Conservation (phyloP, 768 basidiomycete genomes). For the Boletus coccyginus region DNA sequence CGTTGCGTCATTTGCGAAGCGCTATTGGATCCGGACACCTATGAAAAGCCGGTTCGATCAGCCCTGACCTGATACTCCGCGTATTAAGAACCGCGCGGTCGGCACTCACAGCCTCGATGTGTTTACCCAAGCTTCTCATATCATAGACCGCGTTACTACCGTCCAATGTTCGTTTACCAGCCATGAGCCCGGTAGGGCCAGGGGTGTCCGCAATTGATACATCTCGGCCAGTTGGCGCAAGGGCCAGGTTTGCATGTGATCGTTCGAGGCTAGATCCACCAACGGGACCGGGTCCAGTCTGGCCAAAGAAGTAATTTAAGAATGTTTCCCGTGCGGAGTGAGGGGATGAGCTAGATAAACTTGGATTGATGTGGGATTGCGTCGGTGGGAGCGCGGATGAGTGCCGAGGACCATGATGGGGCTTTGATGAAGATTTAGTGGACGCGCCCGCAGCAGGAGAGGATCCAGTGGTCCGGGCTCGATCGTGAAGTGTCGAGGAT, state of each 20-base stretch:
- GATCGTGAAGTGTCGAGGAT: conserved; percentile 76
- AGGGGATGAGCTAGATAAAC: conserved; percentile 38
- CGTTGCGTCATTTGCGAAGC: conserved; percentile 65
- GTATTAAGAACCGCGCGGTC: background rate
- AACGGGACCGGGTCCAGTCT: conserved; percentile 76
- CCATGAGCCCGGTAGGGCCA: conserved; percentile 60
- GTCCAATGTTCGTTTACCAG: conserved; percentile 64
- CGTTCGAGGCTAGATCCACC: conserved; percentile 53
- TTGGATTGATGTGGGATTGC: conserved; percentile 35
- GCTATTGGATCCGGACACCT: conserved; percentile 60
- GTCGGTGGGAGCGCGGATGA: conserved; percentile 26
- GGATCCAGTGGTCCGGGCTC: conserved; percentile 49
- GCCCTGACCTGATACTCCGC: conserved; percentile 7
- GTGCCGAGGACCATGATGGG: conserved; percentile 33
- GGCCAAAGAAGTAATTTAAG: conserved; percentile 97
- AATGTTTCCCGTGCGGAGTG: conserved; percentile 84
- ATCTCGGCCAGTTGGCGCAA: conserved; percentile 61
- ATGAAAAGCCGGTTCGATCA: conserved; percentile 12
- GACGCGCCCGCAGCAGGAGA: conserved; percentile 25
- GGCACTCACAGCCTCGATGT: conserved; percentile 89
- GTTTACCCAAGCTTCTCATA: conserved; percentile 98
- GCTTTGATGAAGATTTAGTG: conserved; percentile 27
- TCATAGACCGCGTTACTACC: conserved; percentile 87
- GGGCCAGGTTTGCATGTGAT: conserved; percentile 20
- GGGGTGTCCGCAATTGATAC: conserved; percentile 52